Evolutionary conservation across 106 monocot genomes (phyloP).

Genomic region (Dactylorhiza incarnata): DNA sequence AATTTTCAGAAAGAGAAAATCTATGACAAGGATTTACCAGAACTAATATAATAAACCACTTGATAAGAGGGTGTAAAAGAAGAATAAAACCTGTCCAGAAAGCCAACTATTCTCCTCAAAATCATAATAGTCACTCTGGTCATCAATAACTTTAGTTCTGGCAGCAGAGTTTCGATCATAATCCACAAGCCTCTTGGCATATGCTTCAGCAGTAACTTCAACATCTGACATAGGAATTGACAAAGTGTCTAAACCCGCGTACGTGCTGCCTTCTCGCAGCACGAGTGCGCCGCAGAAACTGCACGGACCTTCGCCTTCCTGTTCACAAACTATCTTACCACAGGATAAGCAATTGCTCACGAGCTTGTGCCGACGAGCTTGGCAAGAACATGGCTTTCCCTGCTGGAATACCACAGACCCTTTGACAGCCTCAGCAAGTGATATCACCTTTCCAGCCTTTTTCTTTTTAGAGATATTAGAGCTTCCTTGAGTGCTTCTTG

Average conservation of each 20-base stretch:
- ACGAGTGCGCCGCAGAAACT: slow-evolving; percentile 95
- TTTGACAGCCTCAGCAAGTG: slow-evolving; percentile 82
- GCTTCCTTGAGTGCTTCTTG: slow-evolving; percentile 27
- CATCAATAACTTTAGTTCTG: slow-evolving; percentile 85
- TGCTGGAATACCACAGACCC: slow-evolving; percentile 86
- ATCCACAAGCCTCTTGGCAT: slow-evolving; percentile 92
- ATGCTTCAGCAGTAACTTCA: slow-evolving; percentile 82
- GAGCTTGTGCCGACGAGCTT: slow-evolving; percentile 86
- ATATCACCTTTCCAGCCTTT: slow-evolving; percentile 58
- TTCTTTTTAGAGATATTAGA: slow-evolving; percentile 44
- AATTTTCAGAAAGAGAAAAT: neutral
- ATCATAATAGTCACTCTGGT: slow-evolving; percentile 96
- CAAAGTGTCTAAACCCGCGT: slow-evolving; percentile 72
- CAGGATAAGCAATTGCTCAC: slow-evolving; percentile 96
- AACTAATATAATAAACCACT: neutral
- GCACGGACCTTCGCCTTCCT: slow-evolving; percentile 96
- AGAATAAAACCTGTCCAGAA: slow-evolving; percentile 52
- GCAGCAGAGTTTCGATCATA: slow-evolving; percentile 92
- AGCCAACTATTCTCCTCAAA: slow-evolving; percentile 92
- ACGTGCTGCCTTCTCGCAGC: slow-evolving; percentile 82
- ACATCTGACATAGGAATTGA: slow-evolving; percentile 43
- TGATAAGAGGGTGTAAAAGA: neutral
- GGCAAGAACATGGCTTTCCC: slow-evolving; percentile 90
- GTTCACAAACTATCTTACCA: slow-evolving; percentile 98
- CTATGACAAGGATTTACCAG: neutral